Conservation (phyloP, 2,329 filamentous ascomycete genomes). For the Aspergillus tubingensis region DNA sequence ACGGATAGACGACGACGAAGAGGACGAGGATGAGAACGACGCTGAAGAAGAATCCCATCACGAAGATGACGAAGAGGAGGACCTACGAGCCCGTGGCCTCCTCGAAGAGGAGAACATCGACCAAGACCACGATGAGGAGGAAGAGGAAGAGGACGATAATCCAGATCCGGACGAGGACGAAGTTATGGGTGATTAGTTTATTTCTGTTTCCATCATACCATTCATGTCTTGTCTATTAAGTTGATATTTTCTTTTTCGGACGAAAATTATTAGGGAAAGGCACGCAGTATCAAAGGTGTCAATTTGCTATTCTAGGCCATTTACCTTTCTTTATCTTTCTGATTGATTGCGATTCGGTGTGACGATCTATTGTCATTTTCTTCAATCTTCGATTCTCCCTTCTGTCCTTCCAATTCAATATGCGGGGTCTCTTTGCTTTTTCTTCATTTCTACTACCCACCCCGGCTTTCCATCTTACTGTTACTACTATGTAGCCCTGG, state of each 20-base stretch:
- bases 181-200: constrained; percentile 45
- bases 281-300: not conserved
- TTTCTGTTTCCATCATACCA: not conserved
- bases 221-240: not conserved
- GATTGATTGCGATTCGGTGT: not conserved
- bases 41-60: not conserved
- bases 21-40: constrained; percentile 39
- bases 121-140: constrained; percentile 47
- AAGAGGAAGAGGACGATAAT: constrained; percentile 31
- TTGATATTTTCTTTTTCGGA: not conserved
- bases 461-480: too few species aligned
- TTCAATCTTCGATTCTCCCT: constrained; percentile 2
- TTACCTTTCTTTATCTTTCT: not conserved
- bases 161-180: constrained; percentile 43
- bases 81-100: not conserved
- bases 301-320: not conserved
- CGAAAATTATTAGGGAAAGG: not conserved
- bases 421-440: constrained; percentile 4
- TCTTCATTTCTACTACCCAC: constrained; percentile 1
- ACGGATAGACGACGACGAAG: constrained; percentile 47
- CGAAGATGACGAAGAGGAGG: constrained; percentile 36
- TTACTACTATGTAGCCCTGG: not conserved
- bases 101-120: constrained; percentile 36
- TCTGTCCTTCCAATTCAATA: too few species aligned
- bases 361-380: not conserved